A percentile compares a stretch with the other conserved stretches of the same genome.
phyloP scores from a whole-genome alignment of 768 basidiomycete species.

The Lactifluus pinguis region DNA sequence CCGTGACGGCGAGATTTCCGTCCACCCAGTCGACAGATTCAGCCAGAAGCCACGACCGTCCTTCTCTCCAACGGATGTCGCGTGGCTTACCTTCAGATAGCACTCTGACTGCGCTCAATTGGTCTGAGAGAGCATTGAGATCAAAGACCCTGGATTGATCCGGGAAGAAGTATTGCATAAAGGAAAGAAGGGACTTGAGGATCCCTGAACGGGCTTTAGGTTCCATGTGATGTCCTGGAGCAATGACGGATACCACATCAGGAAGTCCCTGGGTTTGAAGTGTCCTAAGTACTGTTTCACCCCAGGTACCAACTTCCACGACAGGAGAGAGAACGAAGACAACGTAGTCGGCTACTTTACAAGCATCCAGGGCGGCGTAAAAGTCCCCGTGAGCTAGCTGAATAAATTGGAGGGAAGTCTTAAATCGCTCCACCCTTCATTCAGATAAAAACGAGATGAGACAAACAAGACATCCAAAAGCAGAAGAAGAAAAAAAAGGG shows the following conservation, averaged over 20 bases:
- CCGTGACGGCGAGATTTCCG: slow-evolving; percentile 65
- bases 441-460: not conserved
- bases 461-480: not conserved
- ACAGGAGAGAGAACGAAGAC: slow-evolving; percentile 74
- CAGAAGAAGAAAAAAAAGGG: not conserved
- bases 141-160: slow-evolving; percentile 70
- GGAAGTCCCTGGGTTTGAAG: slow-evolving; percentile 89
- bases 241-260: slow-evolving; percentile 67
- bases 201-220: slow-evolving; percentile 57
- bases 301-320: slow-evolving; percentile 76
- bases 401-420: slow-evolving; percentile 83
- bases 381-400: slow-evolving; percentile 62
- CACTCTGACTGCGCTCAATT: slow-evolving; percentile 61
- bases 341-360: slow-evolving; percentile 85
- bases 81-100: slow-evolving; percentile 79
- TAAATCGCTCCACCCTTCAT: slow-evolving; percentile 82
- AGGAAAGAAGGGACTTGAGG: slow-evolving; percentile 84
- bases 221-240: slow-evolving; percentile 45
- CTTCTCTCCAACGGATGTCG: slow-evolving; percentile 76
- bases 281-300: slow-evolving; percentile 79
- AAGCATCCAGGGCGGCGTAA: slow-evolving; percentile 75
- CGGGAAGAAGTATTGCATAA: slow-evolving; percentile 92
- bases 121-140: slow-evolving; percentile 52
- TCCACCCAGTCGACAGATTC: slow-evolving; percentile 57
- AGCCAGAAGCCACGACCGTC: slow-evolving; percentile 67